Evolutionary conservation across 2,329 filamentous ascomycete species (phyloP), one percentile per base, ranked within the genome.

Genomic region (Thelonectria blattea): DNA sequence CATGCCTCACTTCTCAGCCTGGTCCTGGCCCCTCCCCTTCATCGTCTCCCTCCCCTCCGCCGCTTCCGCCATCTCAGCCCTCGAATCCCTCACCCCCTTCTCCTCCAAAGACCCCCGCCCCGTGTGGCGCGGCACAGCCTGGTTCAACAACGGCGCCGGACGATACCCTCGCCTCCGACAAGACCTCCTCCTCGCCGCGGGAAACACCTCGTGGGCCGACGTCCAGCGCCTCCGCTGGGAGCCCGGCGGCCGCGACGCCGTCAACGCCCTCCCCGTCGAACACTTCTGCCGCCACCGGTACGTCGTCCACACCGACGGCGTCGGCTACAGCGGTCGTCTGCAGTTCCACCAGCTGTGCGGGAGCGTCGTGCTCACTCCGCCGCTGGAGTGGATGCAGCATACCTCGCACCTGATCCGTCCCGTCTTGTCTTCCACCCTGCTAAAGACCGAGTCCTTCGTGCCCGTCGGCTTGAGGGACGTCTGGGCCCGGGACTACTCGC

Each of bases 1-100:
- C 5, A 81, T 85, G 74, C 83, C 83, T 58, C 85, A 83, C 74
- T 88, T 83, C 76, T 78, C 77, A 68, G 83, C 80, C 74, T 86
- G 80, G 80, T 78, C 80, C 6, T 85, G 83, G 83, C 74, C 79
- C 20, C 75, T 83, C 47, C 80, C 78, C 54, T 81, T 81, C 75
- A 82, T 81, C 70, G 77, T 76, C 6, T 80, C 80, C 7, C 68
- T 83, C 14, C 63, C 73, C 11, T 72, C 76, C 50, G 81, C 79
- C 0, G 68, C 79, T 0, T 34, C 46, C 0, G 74, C 74, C 52
- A 80, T 82, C 55, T 37, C 71, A 3, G 17, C 14, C 0, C 65
- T 83, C 47, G 81, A 84, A 58, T 47, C 60, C 1, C 32, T 42
- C 2, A 32, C 67, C 5, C 52, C 63, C 5, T 70, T 59, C 20